These are phyloP conservation scores for Aspergillus puulaauensis DNA, from an alignment of 2,329 filamentous ascomycete genomes.

Conservation along the genomic window DNA sequence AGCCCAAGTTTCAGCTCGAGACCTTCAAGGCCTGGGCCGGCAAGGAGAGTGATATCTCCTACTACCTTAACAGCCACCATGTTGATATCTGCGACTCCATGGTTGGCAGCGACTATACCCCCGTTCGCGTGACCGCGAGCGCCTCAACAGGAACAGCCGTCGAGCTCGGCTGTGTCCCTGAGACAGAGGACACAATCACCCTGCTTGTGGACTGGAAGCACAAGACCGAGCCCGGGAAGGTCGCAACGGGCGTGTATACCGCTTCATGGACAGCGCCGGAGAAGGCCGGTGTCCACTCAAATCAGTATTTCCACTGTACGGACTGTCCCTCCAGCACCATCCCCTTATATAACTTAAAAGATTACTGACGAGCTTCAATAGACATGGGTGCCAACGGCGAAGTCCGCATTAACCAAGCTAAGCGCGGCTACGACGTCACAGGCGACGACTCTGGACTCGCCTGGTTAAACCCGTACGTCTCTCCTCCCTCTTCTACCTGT, in stretches of 20 bases:
- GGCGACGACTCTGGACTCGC: constrained; percentile 70
- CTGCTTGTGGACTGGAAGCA: constrained; percentile 86
- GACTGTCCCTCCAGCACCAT: neutral
- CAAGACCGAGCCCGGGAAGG: constrained; percentile 65
- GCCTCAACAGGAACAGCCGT: constrained; percentile 78
- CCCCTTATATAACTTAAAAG: neutral
- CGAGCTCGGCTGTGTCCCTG: constrained; percentile 71
- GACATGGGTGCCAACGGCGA: constrained; percentile 80
- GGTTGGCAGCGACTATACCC: constrained; percentile 72
- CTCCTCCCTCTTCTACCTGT: constrained; percentile 12
- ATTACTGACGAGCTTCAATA: constrained; percentile 13
- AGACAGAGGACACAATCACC: constrained; percentile 91
- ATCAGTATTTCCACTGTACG: constrained; percentile 88
- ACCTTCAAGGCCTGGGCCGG: constrained; percentile 96
- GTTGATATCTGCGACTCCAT: constrained; percentile 91
- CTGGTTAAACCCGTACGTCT: constrained; percentile 77
- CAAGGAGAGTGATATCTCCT: constrained; percentile 87
- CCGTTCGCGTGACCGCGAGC: constrained; percentile 75
- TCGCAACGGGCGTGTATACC: constrained; percentile 86
- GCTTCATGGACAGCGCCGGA: constrained; percentile 93
- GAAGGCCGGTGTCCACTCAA: constrained; percentile 90
- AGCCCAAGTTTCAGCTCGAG: constrained; percentile 86
- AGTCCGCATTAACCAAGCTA: constrained; percentile 87
- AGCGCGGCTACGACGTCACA: constrained; percentile 92
- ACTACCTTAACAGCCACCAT: constrained; percentile 95